These are phyloP conservation scores for Hirschioporus abietinus DNA, from an alignment of 768 basidiomycete species.

Conservation along the genomic window DNA sequence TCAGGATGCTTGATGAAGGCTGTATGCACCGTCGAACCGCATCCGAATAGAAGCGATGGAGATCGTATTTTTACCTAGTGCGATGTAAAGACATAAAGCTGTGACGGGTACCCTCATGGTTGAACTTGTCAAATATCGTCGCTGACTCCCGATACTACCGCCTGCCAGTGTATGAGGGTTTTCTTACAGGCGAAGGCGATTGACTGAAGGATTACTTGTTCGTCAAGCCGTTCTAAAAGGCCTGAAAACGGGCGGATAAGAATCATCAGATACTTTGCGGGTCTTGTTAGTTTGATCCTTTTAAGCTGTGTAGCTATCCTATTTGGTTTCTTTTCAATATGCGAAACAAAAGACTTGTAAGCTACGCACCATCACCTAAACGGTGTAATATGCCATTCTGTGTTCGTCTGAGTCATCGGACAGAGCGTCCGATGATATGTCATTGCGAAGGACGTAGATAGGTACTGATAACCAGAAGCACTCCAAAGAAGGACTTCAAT, in stretches of 20 bases:
- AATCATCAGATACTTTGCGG: conserved; percentile 75
- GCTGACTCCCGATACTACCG: conserved; percentile 81
- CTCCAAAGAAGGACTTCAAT: too few relatives aligned
- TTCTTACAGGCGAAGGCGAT: conserved; percentile 56
- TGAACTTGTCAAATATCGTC: conserved; percentile 78
- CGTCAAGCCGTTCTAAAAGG: conserved; percentile 66
- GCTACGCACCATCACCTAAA: too few relatives aligned
- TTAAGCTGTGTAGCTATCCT: neutral
- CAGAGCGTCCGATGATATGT: too few relatives aligned
- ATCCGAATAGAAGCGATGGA: neutral
- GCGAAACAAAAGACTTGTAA: too few relatives aligned
- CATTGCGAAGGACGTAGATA: too few relatives aligned
- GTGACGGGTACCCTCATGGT: neutral
- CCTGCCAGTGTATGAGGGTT: conserved; percentile 91
- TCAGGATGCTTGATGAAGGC: neutral
- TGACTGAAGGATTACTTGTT: conserved; percentile 71
- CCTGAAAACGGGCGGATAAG: conserved; percentile 66
- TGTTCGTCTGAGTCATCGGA: too few relatives aligned
- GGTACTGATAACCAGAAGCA: too few relatives aligned
- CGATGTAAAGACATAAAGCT: too few relatives aligned
- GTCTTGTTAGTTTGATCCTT: conserved; percentile 19
- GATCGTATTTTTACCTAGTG: neutral
- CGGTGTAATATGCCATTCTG: too few relatives aligned
- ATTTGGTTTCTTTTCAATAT: too few relatives aligned
- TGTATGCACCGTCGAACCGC: too few relatives aligned